phyloP scores from a whole-genome alignment of 768 basidiomycete genomes.

The Boletus subparvulus region DNA sequence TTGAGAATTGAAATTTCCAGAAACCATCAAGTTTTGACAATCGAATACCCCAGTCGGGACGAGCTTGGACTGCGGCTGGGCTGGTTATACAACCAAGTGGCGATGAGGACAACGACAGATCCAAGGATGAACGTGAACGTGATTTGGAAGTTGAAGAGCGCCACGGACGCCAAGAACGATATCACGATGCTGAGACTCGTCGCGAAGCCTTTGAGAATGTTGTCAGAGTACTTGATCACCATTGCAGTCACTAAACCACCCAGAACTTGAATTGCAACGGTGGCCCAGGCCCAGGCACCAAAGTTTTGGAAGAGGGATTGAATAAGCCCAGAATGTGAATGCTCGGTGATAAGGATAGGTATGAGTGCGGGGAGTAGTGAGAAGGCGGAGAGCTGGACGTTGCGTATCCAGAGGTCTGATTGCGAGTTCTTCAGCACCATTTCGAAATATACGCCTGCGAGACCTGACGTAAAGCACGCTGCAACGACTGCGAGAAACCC shows the following conservation, averaged over 20 bases:
- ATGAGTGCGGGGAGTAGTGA: slow-evolving; percentile 85
- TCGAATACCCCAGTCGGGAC: slow-evolving; percentile 28
- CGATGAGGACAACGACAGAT: slow-evolving; percentile 75
- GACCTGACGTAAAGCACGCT: slow-evolving; percentile 93
- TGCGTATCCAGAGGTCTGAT: slow-evolving; percentile 93
- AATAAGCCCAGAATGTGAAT: slow-evolving; percentile 40
- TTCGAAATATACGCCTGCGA: slow-evolving; percentile 98
- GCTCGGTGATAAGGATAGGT: slow-evolving; percentile 64
- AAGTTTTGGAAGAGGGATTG: slow-evolving; percentile 77
- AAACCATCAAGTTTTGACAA: slow-evolving; percentile 23
- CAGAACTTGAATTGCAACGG: slow-evolving; percentile 82
- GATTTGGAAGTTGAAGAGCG: slow-evolving; percentile 86
- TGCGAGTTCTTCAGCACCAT: slow-evolving; percentile 92
- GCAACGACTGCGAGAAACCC: slow-evolving; percentile 89
- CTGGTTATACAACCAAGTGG: slow-evolving; percentile 92
- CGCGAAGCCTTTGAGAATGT: slow-evolving; percentile 92
- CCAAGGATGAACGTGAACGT: slow-evolving; percentile 85
- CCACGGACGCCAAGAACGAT: slow-evolving; percentile 89
- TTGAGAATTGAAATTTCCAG: background rate
- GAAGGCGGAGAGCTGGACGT: slow-evolving; percentile 93
- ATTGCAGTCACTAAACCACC: slow-evolving; percentile 92
- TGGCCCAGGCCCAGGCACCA: slow-evolving; percentile 88
- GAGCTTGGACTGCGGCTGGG: slow-evolving; percentile 40
- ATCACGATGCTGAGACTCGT: slow-evolving; percentile 93
- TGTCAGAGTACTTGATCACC: slow-evolving; percentile 93